These are phyloP conservation scores for Entomortierella parvispora DNA, from an alignment of 192 early-diverging fungal genomes.

Conservation along the genomic window DNA sequence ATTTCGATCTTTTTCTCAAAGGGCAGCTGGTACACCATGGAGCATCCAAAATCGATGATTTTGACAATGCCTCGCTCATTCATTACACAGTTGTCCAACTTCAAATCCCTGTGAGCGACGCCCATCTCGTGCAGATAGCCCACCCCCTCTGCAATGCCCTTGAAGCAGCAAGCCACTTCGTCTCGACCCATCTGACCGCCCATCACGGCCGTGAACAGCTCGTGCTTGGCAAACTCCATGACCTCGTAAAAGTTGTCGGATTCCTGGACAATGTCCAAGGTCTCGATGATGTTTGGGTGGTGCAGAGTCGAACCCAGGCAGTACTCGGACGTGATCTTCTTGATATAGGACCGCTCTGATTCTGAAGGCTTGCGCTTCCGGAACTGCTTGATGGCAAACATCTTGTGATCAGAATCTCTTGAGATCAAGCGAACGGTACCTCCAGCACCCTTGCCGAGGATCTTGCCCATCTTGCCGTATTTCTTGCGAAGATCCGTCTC, in stretches of 20 bases:
- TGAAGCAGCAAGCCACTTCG: slow-evolving; percentile 87
- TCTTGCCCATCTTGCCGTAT: slow-evolving; percentile 68
- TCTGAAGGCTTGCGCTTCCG: slow-evolving; percentile 66
- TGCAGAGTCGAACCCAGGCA: slow-evolving; percentile 77
- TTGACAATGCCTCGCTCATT: slow-evolving; percentile 80
- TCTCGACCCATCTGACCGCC: slow-evolving; percentile 72
- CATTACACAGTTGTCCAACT: slow-evolving; percentile 88
- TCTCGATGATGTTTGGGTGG: slow-evolving; percentile 84
- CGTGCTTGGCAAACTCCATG: slow-evolving; percentile 91
- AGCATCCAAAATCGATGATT: slow-evolving; percentile 95
- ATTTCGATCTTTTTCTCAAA: slow-evolving; percentile 64
- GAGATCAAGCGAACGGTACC: slow-evolving; percentile 75
- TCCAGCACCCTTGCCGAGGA: slow-evolving; percentile 74
- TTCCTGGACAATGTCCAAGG: slow-evolving; percentile 76
- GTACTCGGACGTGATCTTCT: slow-evolving; percentile 84
- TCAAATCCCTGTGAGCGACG: slow-evolving; percentile 92
- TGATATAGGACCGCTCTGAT: slow-evolving; percentile 74
- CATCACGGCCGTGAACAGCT: slow-evolving; percentile 83
- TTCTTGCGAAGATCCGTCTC: slow-evolving; percentile 51
- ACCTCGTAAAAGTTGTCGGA: slow-evolving; percentile 71
- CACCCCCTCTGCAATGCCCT: slow-evolving; percentile 83
- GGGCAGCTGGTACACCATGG: slow-evolving; percentile 84
- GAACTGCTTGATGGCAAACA: slow-evolving; percentile 82
- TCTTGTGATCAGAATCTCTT: slow-evolving; percentile 64
- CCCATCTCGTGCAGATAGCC: slow-evolving; percentile 88